phyloP scores from a whole-genome alignment of 2,329 filamentous ascomycete genomes.

The Nannizziopsis barbatae region DNA sequence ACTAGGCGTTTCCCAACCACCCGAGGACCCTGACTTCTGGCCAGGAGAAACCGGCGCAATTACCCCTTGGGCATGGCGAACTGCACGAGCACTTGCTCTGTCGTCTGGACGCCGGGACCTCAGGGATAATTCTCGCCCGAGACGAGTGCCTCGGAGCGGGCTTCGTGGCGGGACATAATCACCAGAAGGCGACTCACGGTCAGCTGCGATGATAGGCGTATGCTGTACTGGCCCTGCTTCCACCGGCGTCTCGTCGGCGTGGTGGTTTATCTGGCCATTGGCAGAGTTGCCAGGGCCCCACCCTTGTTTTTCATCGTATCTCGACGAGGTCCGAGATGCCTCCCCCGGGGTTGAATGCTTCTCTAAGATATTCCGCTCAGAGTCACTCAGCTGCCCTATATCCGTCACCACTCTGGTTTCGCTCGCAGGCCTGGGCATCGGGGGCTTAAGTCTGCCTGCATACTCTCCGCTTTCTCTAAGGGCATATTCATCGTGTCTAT shows the following conservation, averaged over 20 bases:
- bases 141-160: neutral
- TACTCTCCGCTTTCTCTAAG: constrained; percentile 30
- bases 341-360: neutral
- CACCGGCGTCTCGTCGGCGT: neutral
- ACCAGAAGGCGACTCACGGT: neutral
- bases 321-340: constrained; percentile 1
- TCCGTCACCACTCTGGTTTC: constrained; percentile 18
- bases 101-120: constrained; percentile 1
- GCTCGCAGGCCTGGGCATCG: constrained; percentile 5
- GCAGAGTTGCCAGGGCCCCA: neutral
- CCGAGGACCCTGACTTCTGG: neutral
- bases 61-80: constrained; percentile 10
- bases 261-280: neutral
- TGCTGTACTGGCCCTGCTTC: neutral
- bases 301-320: neutral
- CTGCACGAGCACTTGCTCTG: constrained; percentile 7
- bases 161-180: neutral
- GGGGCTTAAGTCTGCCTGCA: neutral
- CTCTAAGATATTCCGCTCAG: constrained; percentile 4
- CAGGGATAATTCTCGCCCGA: neutral
- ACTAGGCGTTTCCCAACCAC: constrained; percentile 8
- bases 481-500: constrained; percentile 72
- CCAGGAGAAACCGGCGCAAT: neutral
- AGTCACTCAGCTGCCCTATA: constrained; percentile 18
- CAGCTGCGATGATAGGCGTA: neutral